phyloP scores from a whole-genome alignment of 108 stramenopile species.

The Nitzschia sp. region DNA sequence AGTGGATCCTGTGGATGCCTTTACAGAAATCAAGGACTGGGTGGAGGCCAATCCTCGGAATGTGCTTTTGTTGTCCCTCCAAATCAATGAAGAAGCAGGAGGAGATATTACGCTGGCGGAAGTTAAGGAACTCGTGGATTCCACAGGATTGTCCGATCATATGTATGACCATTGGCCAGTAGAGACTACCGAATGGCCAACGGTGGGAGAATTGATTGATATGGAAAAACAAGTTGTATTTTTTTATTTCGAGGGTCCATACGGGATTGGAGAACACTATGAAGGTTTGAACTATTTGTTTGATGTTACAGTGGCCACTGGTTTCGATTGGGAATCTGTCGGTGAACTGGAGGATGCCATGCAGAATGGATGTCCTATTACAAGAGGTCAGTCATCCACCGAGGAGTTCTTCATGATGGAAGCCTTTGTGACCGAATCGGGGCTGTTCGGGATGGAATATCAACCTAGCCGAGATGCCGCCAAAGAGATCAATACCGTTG shows the following conservation, averaged over 20 bases:
- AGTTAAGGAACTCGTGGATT: constrained; percentile 21
- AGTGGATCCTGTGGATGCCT: constrained; percentile 47
- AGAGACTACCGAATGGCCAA: constrained; percentile 48
- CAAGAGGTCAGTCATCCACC: constrained; percentile 35
- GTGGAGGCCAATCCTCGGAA: constrained; percentile 50
- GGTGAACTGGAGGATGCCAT: constrained; percentile 39
- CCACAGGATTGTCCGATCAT: constrained; percentile 13
- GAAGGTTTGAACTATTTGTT: constrained; percentile 47
- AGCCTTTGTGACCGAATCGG: constrained; percentile 35
- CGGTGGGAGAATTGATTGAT: constrained; percentile 48
- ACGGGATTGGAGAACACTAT: constrained; percentile 35
- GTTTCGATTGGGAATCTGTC: constrained; percentile 40
- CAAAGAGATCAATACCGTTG: constrained; percentile 40
- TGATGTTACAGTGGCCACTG: constrained; percentile 54
- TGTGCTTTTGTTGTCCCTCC: constrained; percentile 52
- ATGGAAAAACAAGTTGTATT: constrained; percentile 54
- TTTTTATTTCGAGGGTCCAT: constrained; percentile 57
- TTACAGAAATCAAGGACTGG: constrained; percentile 48
- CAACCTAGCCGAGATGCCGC: constrained; percentile 37
- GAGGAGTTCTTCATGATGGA: constrained; percentile 51
- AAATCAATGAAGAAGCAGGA: constrained; percentile 48
- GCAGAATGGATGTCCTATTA: constrained; percentile 44
- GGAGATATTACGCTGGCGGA: constrained; percentile 18
- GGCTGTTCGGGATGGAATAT: constrained; percentile 16
- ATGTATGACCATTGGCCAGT: constrained; percentile 21